These are phyloP conservation scores for Alternaria triticina DNA, from an alignment of 2,329 filamentous ascomycete species.

Conservation along the genomic window DNA sequence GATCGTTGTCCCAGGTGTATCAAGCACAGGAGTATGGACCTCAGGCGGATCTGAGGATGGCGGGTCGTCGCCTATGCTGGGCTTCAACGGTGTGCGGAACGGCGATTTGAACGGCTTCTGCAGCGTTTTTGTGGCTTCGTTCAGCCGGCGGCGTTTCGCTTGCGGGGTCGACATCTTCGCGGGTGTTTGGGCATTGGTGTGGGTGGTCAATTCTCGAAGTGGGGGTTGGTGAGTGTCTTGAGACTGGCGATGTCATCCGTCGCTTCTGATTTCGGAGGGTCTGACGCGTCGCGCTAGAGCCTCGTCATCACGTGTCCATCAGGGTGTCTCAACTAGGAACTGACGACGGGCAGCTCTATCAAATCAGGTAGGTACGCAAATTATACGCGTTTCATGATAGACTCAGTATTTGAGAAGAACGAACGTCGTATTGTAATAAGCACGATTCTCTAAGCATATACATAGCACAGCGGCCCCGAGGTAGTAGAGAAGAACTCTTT, in stretches of 20 bases:
- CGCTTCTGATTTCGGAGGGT: not conserved
- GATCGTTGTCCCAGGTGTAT: not conserved
- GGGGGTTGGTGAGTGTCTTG: not conserved
- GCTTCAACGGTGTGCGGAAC: conserved; percentile 57
- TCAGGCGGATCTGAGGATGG: conserved; percentile 35
- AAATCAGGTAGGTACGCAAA: not conserved
- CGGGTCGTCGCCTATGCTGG: conserved; percentile 27
- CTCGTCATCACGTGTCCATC: conserved; percentile 8
- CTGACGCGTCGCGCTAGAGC: conserved; percentile 4
- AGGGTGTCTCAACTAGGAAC: not conserved
- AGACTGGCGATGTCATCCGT: conserved; percentile 6
- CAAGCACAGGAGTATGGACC: conserved; percentile 2
- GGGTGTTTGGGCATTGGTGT: conserved; percentile 20
- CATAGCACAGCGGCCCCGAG: conserved; percentile 42
- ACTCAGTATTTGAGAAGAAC: not conserved
- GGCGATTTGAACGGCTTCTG: conserved; percentile 77
- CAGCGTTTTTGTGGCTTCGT: conserved; percentile 64
- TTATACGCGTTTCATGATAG: not conserved
- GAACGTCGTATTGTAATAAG: not conserved
- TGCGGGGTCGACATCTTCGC: conserved; percentile 56
- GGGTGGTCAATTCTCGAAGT: not conserved
- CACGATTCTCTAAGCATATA: conserved; percentile 31
- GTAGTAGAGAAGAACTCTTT: conserved; percentile 39
- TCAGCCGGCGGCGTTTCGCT: conserved; percentile 69
- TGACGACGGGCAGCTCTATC: not conserved